Percentiles rank a stretch among this genome's conserved stretches.
Conservation (phyloP, 495 filamentous ascomycete species). For the Chaetomium cochliodes region DNA sequence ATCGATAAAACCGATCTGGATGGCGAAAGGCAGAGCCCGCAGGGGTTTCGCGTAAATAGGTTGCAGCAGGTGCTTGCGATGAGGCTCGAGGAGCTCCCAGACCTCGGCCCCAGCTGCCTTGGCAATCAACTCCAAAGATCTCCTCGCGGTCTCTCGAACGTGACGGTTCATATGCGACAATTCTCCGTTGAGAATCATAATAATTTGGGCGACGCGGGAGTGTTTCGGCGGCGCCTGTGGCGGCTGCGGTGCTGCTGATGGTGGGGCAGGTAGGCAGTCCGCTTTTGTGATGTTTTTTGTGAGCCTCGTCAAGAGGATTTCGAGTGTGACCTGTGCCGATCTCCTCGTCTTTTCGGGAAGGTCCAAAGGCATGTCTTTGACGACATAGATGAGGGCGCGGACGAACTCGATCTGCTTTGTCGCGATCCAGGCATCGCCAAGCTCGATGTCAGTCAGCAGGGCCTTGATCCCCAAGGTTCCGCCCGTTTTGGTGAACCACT, state of each 20-base stretch:
- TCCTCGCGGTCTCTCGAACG: conserved; percentile 81
- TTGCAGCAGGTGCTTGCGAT: conserved; percentile 78
- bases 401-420: conserved; percentile 80
- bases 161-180: conserved; percentile 91
- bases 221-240: conserved; percentile 39
- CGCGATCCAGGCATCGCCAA: conserved; percentile 80
- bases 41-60: conserved; percentile 95
- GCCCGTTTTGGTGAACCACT: conserved; percentile 96
- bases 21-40: conserved; percentile 83
- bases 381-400: conserved; percentile 84
- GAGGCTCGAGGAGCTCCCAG: conserved; percentile 79
- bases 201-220: conserved; percentile 66
- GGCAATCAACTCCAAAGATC: conserved; percentile 76
- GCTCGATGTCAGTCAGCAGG: conserved; percentile 71
- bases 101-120: conserved; percentile 72
- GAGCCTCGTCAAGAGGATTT: conserved; percentile 71
- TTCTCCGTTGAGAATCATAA: conserved; percentile 78
- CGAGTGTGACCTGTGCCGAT: conserved; percentile 76
- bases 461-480: conserved; percentile 86
- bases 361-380: conserved; percentile 95
- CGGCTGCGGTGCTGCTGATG: conserved; percentile 32
- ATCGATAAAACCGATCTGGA: conserved; percentile 96
- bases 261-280: conserved; percentile 62
- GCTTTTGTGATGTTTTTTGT: conserved; percentile 71
- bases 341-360: conserved; percentile 81